Base-by-base conservation (phyloP, 1,284 basidiomycete genomes). In the Trichosporon sp. region DNA sequence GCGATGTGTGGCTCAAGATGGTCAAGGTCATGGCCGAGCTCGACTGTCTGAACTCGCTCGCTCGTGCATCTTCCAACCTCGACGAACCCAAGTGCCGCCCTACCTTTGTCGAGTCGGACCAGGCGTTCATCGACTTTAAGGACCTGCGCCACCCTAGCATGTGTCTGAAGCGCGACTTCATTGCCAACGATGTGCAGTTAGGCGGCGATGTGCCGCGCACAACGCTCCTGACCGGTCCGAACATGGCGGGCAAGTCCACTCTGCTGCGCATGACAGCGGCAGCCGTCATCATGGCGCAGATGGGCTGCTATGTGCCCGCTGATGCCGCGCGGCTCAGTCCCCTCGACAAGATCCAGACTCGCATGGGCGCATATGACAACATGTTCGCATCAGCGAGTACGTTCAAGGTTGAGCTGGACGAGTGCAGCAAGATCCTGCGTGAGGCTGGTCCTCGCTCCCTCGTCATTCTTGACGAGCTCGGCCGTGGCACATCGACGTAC, bases 291-390 rank as follows among this genome's bases (percentile, higher is more conserved):
- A 92, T 98, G 90, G 96, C 95, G 7, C 96, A 98, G 81, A 86
- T 99, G 19, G 97, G 97, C n/a, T 99, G 98, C 91, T 89, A 92
- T 67, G 94, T 99, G 2, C 97, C 97, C 2, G 96, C 97, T 0
- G 83, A 88, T 43, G 88, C 85, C 68, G 97, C 96, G 35, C 87
- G 91, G 43, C 82, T 99, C 65, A 91, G 91, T 74, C 94, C 97
- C 0, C 90, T 98, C 1, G 96, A 99, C 81, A 88, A 92, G 31
- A 98, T 99, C 77, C 89, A 97, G 72, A 98, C 96, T 6, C 90
- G 97, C 35, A 99, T 99, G 96, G 97, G 97, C 19, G 97, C 97
- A 1, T 96, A 96, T 81, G 95, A 98, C 80, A 95, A 95, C 79
- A 96, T 98, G 92, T 97, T 97, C 81, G 92, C 93, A 1, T 92